Percentiles rank a stretch among this genome's conserved stretches.
Evolutionary conservation across 83 land plant genomes (phyloP).

Genomic region (Picea engelmannii): DNA sequence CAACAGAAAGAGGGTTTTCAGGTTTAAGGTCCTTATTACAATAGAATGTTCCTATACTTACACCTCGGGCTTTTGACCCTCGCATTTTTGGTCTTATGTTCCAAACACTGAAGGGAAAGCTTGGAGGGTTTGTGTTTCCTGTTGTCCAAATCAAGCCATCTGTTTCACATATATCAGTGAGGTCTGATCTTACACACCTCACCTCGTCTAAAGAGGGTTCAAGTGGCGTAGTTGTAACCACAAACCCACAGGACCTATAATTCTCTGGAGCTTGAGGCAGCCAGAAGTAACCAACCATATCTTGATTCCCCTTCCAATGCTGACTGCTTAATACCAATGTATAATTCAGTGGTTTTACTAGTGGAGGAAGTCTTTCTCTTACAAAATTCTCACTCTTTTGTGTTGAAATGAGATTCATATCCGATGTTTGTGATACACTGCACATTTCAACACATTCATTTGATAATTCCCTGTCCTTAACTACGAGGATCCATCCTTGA

Average conservation of each 20-base stretch:
- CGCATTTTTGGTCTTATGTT: slow-evolving; percentile 27
- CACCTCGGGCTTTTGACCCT: slow-evolving; percentile 29
- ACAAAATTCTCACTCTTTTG: no score
- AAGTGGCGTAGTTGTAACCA: slow-evolving; percentile 45
- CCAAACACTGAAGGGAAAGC: slow-evolving; percentile 30
- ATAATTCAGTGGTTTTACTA: no score
- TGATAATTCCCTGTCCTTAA: not conserved
- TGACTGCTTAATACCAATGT: no score
- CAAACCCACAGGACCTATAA: slow-evolving; percentile 28
- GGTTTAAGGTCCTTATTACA: not conserved
- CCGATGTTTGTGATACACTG: no score
- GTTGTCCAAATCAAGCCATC: slow-evolving; percentile 41
- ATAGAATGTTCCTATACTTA: slow-evolving; percentile 34
- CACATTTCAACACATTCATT: no score
- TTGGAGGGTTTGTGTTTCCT: not conserved
- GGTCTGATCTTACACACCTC: slow-evolving; percentile 58
- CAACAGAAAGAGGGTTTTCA: not conserved
- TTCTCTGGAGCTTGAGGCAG: no score
- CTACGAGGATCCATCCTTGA: not conserved
- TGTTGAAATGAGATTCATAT: no score
- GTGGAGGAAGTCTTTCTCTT: no score
- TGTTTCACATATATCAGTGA: slow-evolving; percentile 45
- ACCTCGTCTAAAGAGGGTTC: slow-evolving; percentile 57
- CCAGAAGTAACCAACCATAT: no score
- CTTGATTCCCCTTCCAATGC: no score